Base-by-base conservation (phyloP, 768 basidiomycete genomes). In the Boletus speciosus region DNA sequence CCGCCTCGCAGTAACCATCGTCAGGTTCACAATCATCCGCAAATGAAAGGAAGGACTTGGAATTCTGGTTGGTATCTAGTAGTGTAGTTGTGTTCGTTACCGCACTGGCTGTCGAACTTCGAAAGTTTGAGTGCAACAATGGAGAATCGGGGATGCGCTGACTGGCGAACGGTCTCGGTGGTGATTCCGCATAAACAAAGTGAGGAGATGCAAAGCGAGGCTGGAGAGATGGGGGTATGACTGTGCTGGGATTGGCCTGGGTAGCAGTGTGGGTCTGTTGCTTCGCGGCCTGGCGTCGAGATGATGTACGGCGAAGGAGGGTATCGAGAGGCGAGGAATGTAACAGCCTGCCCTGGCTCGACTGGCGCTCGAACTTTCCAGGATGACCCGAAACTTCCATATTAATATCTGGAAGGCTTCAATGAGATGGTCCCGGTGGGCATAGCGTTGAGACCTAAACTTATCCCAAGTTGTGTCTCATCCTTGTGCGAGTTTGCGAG, bases 281-380 rank as follows among this genome's bases (percentile, higher is more conserved):
- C 42, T 47, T 58, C 39, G 42, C n/a, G 32, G 29, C 57, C 36
- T 52, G 54, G 59, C 73, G 76, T 63, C 69, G 76, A 59, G 73
- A 73, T 25, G 85, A 85, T 8, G 82, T 76, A 51, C 73, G 72
- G 53, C 79, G 76, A 51, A 79, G 81, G 45, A 88, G 78, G 3
- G 78, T 72, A 38, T 82, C 79, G 38, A 87, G 74, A 7, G 86
- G 86, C 2, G 86, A 88, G 21, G 76, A 69, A 54, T 68, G 63
- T 48, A 72, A 61, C 19, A 78, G 51, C 47, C 59, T 68, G 49
- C 65, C 69, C 27, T 69, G 55, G 36, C 51, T 62, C 25, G 60
- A 59, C 51, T 46, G 51, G 39, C 40, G 54, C 53, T 61, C 62
- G 46, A 59, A 62, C 29, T 29, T 29, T 41, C 57, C 56, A 42